Percentiles rank a stretch among this genome's conserved stretches.
Conservation (phyloP, 129 eudicot species). For the Centrapalus pauciflorus region DNA sequence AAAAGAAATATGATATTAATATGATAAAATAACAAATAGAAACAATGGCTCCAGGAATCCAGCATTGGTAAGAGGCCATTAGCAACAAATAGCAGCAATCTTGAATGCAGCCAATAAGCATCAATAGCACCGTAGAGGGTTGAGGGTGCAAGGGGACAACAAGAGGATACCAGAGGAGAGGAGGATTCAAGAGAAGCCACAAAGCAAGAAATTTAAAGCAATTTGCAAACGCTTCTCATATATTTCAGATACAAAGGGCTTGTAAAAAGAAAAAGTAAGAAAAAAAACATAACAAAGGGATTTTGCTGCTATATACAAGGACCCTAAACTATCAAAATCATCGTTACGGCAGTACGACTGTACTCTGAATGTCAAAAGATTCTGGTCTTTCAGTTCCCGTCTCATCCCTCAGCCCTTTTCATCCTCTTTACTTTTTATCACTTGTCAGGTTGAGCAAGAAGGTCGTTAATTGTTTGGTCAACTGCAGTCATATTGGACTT, state of each 20-base stretch:
- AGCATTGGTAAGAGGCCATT: too few relatives aligned
- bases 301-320: constrained; percentile 29
- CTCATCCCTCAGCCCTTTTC: not conserved
- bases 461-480: constrained; percentile 2
- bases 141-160: too few relatives aligned
- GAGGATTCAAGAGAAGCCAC: too few relatives aligned
- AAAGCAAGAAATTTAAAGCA: not conserved
- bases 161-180: not conserved
- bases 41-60: too few relatives aligned
- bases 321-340: constrained; percentile 31
- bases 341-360: constrained; percentile 28
- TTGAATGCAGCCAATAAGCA: too few relatives aligned
- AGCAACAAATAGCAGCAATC: too few relatives aligned
- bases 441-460: not conserved
- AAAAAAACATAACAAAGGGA: not conserved
- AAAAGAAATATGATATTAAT: too few relatives aligned
- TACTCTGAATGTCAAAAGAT: constrained; percentile 17
- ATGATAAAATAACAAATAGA: too few relatives aligned
- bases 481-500: constrained; percentile 61
- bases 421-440: not conserved
- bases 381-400: not conserved
- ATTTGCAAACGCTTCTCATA: not conserved
- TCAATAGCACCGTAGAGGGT: too few relatives aligned
- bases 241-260: not conserved
- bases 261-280: not conserved